Base-by-base conservation (phyloP, 495 filamentous ascomycete genomes). In the Penicillium subrubescens region DNA sequence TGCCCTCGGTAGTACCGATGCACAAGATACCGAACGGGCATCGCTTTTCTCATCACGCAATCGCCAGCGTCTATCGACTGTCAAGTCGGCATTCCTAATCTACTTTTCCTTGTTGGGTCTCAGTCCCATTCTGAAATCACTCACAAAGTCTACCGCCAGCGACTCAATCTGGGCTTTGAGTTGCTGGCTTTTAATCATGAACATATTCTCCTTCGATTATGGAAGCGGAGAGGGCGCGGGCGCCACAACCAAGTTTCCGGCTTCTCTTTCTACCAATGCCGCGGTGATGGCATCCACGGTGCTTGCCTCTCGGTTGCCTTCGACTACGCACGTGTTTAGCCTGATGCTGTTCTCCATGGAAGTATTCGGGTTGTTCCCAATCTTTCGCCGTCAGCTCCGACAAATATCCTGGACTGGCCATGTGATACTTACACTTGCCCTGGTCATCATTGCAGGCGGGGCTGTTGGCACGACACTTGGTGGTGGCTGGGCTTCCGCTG, bases 151-250 rank as follows among this genome's bases (percentile, higher is more conserved):
- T 6, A 97, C 93, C 5, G 90, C 90, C 21, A 88, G 83, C 34
- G 95, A 99, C 81, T 92, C 89, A 27, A 98, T 99, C 66, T 99
- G 96, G 96, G 92, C 95, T 17, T 89, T 99, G 82, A 93, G 91
- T 66, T 92, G 89, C 76, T 96, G 92, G 89, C 83, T 99, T 52
- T 86, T 99, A 71, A 86, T 91, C 62, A 93, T 97, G 78, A 98
- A 99, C 77, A 91, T 97, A 68, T 93, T 97, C 75, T 96, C 95
- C 73, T 97, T 97, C 73, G 95, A 99, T 79, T 98, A 98, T 70
- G 90, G 93, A 29, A 88, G 87, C 68, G 89, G 75, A 6, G 75
- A 81, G 50, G 79, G 80, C 71, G 76, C 77, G 31, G 76, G 75
- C 68, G 77, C 75, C 59, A 81, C 73, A 39, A 87, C 75, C 46